Base-by-base conservation (phyloP, 495 filamentous ascomycete species). In the Cercophora newfieldiana region DNA sequence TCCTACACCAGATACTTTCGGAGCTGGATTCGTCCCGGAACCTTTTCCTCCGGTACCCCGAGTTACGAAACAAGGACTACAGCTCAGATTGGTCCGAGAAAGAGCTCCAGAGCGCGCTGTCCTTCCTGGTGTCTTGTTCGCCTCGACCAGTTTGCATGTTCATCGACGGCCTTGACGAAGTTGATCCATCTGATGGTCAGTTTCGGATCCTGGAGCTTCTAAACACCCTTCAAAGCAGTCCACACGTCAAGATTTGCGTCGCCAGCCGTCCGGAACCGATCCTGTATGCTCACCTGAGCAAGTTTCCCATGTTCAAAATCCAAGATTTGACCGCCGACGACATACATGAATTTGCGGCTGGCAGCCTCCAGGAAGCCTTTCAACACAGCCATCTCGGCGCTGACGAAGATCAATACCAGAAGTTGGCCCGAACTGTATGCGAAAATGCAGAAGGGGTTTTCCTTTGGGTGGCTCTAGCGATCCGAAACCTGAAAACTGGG, bases 401-500 rank as follows among this genome's bases (percentile, higher is more conserved):
- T 6, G 3, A 26, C 14, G 12, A 26, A 24, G 1, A 24, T 6
- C 2, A 53, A 18, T 26, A 56, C 12, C 8, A 56, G 16, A n/a
- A 25, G 4, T 25, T 53, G 5, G 0, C 59, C 0, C 0, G 2
- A n/a, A 0, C 16, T 7, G 18, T 67, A 3, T 63, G 51, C 7
- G 0, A n/a, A 5, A 53, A 29, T 48, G 66, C 66, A 1, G 65
- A 67, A 0, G 59, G 66, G 7, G 66, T 67, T 6, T 67, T 67
- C 18, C 31, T 67, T 7, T 67, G 59, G 66, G 66, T 63, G 8
- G 44, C 30, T 0, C 60, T 67, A 0, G 65, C 54, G 1, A 7
- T 67, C 6, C 50, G 44, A 26, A 67, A 24, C 22, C 54, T 67
- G 21, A 22, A 29, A 6, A n/a, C 7, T 2, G 66, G 66, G 1